Evolutionary conservation across 2,329 filamentous ascomycete species (phyloP), one percentile per base, ranked within the genome.

Genomic region (Claviceps cyperi): DNA sequence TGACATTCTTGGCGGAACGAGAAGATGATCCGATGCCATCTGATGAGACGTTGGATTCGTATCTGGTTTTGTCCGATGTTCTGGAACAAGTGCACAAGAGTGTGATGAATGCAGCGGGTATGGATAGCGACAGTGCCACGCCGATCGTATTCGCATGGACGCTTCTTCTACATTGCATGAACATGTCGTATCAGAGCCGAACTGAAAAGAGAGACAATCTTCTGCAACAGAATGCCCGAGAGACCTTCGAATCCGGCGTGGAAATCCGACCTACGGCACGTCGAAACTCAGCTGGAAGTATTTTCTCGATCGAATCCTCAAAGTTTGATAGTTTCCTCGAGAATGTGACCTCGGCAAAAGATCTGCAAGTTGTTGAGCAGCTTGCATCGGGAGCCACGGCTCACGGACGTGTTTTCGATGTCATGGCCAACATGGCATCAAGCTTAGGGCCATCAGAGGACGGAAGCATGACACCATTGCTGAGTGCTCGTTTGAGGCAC

Each of bases 71-170:
- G 47, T 76, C 80, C 2, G 75, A 80, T 6, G 78, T 84, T 19
- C 72, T 94, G n/a, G 75, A 78, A 46, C 76, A 81, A 49, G 76
- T 95, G 14, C 87, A 91, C 57, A 76, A 77, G 48, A 76, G 83
- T n/a, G 73, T 95, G 36, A 66, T 83, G 22, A 69, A 72, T 50
- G 78, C 81, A 7, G 75, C 79, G 13, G 72, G 72, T 28, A 61
- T 67, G 19, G 75, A 75, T 15, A 71, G 78, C n/a, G 69, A 73
- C 38, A 78, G 78, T 37, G 84, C 85, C 19, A 80, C 78, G 50
- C 86, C 87, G 1, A 80, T 86, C 17, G 76, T 87, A 19, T 85
- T 94, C 56, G 79, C 85, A 3, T 97, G 90, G 90, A 80, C 83
- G 4, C 71, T 91, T 46, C 77, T 95, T 24, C 71, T 90, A 9